Evolutionary conservation across 1,139 yeast species (phyloP).

Genomic region (Petasospora fabianii): DNA sequence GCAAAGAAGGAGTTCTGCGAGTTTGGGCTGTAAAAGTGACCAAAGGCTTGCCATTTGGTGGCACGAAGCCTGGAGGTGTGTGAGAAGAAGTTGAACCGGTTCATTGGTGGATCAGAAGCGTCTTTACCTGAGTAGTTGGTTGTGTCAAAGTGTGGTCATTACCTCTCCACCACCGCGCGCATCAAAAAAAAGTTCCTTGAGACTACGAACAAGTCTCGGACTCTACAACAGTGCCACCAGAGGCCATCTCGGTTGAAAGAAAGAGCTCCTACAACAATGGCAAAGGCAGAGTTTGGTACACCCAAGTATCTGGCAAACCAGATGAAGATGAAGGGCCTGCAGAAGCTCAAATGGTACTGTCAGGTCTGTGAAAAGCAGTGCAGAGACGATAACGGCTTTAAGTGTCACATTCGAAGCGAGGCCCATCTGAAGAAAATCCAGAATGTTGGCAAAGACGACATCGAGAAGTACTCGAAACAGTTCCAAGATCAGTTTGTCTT

Average conservation of each 20-base stretch:
- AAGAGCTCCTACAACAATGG: slow-evolving; percentile 35
- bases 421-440: slow-evolving; percentile 63
- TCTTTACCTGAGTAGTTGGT: background rate
- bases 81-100: slow-evolving; percentile 3
- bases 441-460: slow-evolving; percentile 41
- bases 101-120: too few species aligned
- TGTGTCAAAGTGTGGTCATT: too few species aligned
- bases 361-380: slow-evolving; percentile 92
- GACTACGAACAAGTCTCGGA: too few species aligned
- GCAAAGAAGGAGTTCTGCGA: slow-evolving; percentile 5
- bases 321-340: slow-evolving; percentile 80
- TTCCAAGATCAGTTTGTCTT: slow-evolving; percentile 67
- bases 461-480: slow-evolving; percentile 55
- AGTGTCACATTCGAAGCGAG: slow-evolving; percentile 77
- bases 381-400: slow-evolving; percentile 92
- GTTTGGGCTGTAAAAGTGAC: slow-evolving; percentile 9
- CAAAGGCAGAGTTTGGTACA: slow-evolving; percentile 68
- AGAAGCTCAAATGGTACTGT: slow-evolving; percentile 82
- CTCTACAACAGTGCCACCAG: too few species aligned
- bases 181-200: too few species aligned
- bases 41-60: slow-evolving; percentile 1
- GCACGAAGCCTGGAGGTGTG: background rate
- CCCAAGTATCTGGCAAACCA: slow-evolving; percentile 80
- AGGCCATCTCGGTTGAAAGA: too few species aligned
- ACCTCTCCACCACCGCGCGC: too few species aligned